These are phyloP conservation scores for Trichoderma gracile DNA, from an alignment of 2,329 filamentous ascomycete genomes.

Conservation along the genomic window DNA sequence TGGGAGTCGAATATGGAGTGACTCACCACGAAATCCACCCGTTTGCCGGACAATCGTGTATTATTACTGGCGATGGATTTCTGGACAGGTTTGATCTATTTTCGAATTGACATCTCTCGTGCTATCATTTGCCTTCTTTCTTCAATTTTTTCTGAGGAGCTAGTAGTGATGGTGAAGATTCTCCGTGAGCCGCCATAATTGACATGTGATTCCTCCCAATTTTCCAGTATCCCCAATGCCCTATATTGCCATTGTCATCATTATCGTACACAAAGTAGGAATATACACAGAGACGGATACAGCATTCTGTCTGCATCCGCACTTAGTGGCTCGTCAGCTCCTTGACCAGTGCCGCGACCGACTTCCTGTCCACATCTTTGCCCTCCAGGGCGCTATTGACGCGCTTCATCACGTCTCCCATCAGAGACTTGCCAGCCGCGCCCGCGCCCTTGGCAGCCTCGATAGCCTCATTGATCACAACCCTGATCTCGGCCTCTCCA, in stretches of 20 bases:
- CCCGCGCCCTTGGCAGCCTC: conserved; percentile 52
- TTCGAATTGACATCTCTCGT: accelerated
- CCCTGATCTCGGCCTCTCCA: conserved; percentile 58
- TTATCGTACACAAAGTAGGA: conserved; percentile 5
- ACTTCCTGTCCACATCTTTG: conserved; percentile 63
- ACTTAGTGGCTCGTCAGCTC: conserved; percentile 38
- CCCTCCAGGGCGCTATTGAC: conserved; percentile 59
- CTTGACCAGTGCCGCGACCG: conserved; percentile 63
- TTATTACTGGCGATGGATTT: no score
- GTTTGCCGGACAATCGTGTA: no score
- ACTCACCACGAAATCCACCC: no score
- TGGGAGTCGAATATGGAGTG: no score
- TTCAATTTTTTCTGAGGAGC: background rate
- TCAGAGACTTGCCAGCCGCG: conserved; percentile 46
- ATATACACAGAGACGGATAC: background rate
- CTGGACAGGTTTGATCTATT: no score
- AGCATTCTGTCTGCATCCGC: background rate
- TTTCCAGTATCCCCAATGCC: background rate
- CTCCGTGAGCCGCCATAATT: background rate
- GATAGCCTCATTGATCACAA: conserved; percentile 54
- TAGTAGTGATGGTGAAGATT: background rate
- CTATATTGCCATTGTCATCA: background rate
- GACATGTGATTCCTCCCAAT: background rate
- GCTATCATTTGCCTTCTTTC: no score
- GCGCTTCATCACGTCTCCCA: conserved; percentile 65